These are phyloP conservation scores for Mucor lusitanicus DNA, from an alignment of 371 early-diverging fungal genomes.

Conservation along the genomic window DNA sequence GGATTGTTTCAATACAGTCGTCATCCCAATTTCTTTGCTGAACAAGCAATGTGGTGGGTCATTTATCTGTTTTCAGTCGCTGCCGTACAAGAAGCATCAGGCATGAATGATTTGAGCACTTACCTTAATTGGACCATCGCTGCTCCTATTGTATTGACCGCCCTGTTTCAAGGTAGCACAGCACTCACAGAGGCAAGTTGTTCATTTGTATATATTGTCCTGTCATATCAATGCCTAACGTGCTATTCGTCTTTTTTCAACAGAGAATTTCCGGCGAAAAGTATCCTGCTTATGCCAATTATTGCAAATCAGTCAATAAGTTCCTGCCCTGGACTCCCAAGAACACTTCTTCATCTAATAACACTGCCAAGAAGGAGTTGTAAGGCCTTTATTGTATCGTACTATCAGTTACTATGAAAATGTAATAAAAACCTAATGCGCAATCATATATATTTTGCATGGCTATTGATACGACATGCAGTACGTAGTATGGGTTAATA, in stretches of 20 bases:
- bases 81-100: constrained; percentile 27
- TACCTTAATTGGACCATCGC: constrained; percentile 61
- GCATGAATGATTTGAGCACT: constrained; percentile 2
- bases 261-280: constrained; percentile 61
- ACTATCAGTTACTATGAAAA: no score
- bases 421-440: no score
- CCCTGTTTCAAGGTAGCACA: constrained; percentile 77
- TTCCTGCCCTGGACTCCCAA: constrained; percentile 62
- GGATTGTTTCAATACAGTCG: constrained; percentile 78
- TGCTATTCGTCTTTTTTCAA: background rate
- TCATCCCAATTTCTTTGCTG: constrained; percentile 87
- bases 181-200: constrained; percentile 68
- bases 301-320: constrained; percentile 61
- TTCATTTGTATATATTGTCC: background rate
- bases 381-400: background rate
- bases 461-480: no score
- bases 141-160: constrained; percentile 60
- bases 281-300: constrained; percentile 75
- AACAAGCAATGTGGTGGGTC: constrained; percentile 68
- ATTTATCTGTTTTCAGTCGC: constrained; percentile 67
- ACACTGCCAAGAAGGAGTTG: constrained; percentile 11
- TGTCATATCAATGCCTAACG: background rate
- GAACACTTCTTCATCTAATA: background rate
- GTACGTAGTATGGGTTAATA: no score
- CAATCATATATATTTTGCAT: no score